Conservation (phyloP, 768 basidiomycete species). For the Boletus pseudo-olivaceus region DNA sequence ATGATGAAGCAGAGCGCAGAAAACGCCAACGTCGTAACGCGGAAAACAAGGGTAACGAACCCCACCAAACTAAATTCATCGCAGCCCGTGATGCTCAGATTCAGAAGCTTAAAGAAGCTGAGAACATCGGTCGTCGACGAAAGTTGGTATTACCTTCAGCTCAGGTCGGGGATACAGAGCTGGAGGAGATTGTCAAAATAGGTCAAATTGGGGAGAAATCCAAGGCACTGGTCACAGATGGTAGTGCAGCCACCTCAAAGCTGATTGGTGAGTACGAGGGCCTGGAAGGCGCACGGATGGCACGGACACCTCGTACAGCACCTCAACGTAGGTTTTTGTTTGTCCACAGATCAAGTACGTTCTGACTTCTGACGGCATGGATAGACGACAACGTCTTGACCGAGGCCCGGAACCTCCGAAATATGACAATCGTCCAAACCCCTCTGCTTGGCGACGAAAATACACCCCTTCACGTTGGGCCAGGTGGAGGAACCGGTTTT, state of each 20-base stretch:
- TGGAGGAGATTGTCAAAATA: slow-evolving; percentile 99
- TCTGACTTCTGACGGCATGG: slow-evolving; percentile 7
- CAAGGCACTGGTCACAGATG: slow-evolving; percentile 77
- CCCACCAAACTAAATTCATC: slow-evolving; percentile 89
- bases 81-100: slow-evolving; percentile 98
- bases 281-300: slow-evolving; percentile 83
- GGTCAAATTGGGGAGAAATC: slow-evolving; percentile 90
- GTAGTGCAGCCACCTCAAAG: slow-evolving; percentile 79
- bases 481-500: slow-evolving; percentile 85
- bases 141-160: slow-evolving; percentile 82
- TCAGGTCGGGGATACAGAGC: slow-evolving; percentile 90
- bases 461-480: slow-evolving; percentile 77
- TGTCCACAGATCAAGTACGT: neutral
- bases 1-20: slow-evolving; percentile 89
- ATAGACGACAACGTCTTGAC: slow-evolving; percentile 93
- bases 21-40: slow-evolving; percentile 76
- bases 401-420: slow-evolving; percentile 93
- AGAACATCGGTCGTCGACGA: slow-evolving; percentile 85
- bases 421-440: slow-evolving; percentile 89
- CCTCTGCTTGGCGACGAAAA: slow-evolving; percentile 97
- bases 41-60: slow-evolving; percentile 61
- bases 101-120: slow-evolving; percentile 95
- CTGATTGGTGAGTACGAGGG: slow-evolving; percentile 92
- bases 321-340: slow-evolving; percentile 73
- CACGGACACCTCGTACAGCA: slow-evolving; percentile 90